Evolutionary conservation across 177 flowering plant genomes (phyloP), one percentile per base, ranked within the genome.

Genomic region (Telopea speciosissima): DNA sequence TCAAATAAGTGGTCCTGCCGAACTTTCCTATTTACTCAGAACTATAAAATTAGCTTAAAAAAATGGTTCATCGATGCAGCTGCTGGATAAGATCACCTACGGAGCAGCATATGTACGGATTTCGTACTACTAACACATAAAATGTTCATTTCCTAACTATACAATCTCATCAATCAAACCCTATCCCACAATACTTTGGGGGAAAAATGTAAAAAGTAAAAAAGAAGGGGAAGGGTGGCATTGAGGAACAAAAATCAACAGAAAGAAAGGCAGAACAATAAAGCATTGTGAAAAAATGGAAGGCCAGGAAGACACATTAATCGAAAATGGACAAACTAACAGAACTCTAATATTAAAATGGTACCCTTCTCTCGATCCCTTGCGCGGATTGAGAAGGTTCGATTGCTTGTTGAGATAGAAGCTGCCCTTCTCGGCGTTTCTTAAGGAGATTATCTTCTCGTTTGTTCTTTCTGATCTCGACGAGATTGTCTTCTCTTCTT

Each of bases 391-490:
- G 84, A 24, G 83, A 42, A 62, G 72, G 76, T 72, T 80, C 84
- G 65, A 70, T 64, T 9, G 74, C 69, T 5, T 65, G 81, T 76
- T 82, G 85, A 23, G 84, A 67, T 21, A 68, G 86, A 40, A 74
- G 72, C 64, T 73, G 42, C 2, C 90, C 92, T 65, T 90, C 89
- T 21, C 90, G 77, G 3, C 90, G 72, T 79, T 90, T 90, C 86
- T 88, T 90, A 10, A 79, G 79, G 4, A 90, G 81, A 79, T 73
- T 88, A 42, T 90, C 92, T 72, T 90, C 95, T 5, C 92, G 73
- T 76, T 87, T 88, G 73, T 71, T 90, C 84, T 90, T 90, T 78
- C 95, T 83, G 86, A 90, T 90, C 89, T 90, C 92, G 8, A 87
- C 86, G 62, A 90, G 70, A 78, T 88, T 88, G 77, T 90, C 92